Percentiles rank a stretch among this genome's conserved stretches.
Conservation (phyloP, 805 yeast species). For the Kockiozyma suomiensis region DNA sequence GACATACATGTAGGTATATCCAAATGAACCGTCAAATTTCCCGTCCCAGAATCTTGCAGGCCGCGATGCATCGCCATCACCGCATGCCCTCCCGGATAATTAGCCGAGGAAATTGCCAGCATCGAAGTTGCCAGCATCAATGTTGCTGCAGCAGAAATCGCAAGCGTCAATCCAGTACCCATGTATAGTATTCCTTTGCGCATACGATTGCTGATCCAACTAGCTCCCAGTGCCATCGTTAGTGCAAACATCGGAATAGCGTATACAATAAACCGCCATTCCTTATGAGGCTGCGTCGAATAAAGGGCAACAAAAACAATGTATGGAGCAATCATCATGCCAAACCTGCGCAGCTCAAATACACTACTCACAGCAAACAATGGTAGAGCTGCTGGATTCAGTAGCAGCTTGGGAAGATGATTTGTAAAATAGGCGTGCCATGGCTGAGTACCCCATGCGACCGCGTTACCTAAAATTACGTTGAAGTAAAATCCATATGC, state of each 20-base stretch:
- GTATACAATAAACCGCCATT: conserved; percentile 88
- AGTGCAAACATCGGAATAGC: conserved; percentile 68
- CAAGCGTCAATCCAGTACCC: conserved; percentile 41
- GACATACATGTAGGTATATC: conserved; percentile 85
- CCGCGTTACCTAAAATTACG: conserved; percentile 70
- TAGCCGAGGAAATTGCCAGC: conserved; percentile 65
- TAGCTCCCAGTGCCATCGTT: conserved; percentile 63
- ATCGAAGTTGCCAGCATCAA: conserved; percentile 42
- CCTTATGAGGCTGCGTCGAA: conserved; percentile 89
- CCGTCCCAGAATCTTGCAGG: conserved; percentile 33
- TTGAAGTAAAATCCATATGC: conserved; percentile 71
- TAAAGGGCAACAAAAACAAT: conserved; percentile 59
- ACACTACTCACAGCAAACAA: conserved; percentile 51
- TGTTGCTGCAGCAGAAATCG: conserved; percentile 42
- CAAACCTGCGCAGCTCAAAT: conserved; percentile 41
- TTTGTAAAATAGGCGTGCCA: conserved; percentile 63
- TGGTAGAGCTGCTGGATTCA: conserved; percentile 42
- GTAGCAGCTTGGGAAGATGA: conserved; percentile 49
- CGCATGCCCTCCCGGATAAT: conserved; percentile 91
- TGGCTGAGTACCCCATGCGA: conserved; percentile 87
- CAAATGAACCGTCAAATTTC: conserved; percentile 59
- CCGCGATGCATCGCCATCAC: conserved; percentile 55
- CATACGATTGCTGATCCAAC: conserved; percentile 28
- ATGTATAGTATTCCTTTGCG: conserved; percentile 37
- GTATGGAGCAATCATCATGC: conserved; percentile 51